Conservation (phyloP, 257 asterid species). For the Rhazya stricta region DNA sequence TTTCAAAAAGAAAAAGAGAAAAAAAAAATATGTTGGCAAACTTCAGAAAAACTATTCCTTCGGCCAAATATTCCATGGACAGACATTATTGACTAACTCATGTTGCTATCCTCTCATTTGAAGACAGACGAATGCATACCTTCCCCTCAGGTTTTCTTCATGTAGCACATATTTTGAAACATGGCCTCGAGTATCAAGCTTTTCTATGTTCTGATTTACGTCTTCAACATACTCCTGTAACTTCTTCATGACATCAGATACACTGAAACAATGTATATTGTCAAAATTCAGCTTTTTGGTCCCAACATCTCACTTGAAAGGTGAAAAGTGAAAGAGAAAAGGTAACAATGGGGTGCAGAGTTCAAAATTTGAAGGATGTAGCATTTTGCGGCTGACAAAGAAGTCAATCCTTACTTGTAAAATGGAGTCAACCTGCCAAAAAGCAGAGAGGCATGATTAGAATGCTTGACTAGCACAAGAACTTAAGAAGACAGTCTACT, state of each 20-base stretch:
- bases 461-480: constrained; percentile 17
- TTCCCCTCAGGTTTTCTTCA: constrained; percentile 90
- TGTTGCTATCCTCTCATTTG: not conserved
- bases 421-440: constrained; percentile 92
- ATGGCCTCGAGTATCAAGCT: constrained; percentile 65
- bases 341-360: not conserved
- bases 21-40: not conserved
- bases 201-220: constrained; percentile 75
- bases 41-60: not conserved
- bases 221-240: constrained; percentile 74
- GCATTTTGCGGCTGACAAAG: not conserved
- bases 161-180: constrained; percentile 82
- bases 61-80: not conserved
- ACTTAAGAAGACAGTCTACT: constrained; percentile 13
- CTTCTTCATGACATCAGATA: constrained; percentile 64
- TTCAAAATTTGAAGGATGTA: not conserved
- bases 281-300: not conserved
- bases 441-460: constrained; percentile 23
- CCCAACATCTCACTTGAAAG: not conserved
- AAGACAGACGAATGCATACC: constrained; percentile 36
- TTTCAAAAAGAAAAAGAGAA: no score
- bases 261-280: constrained; percentile 41
- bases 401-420: constrained; percentile 51
- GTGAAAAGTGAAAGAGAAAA: not conserved
- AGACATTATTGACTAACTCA: not conserved